Conservation (phyloP, 169 alveolate genomes). For the Plasmodium cynomolgi region DNA sequence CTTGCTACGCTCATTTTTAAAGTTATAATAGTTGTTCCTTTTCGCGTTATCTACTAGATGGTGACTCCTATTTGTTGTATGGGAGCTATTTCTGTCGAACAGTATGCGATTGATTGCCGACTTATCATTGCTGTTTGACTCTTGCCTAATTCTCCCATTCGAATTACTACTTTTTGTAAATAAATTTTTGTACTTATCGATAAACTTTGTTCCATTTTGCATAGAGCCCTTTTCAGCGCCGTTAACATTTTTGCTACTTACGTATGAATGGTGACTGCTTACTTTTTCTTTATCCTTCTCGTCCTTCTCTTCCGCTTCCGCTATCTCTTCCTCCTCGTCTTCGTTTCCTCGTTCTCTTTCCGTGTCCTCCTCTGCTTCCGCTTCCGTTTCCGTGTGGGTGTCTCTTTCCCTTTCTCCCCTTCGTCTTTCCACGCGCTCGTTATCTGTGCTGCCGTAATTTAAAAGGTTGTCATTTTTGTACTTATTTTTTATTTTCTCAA, state of each 20-base stretch:
- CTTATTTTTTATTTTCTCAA: constrained; percentile 55
- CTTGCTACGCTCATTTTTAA: constrained; percentile 14
- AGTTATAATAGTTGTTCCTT: not conserved
- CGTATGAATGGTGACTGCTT: constrained; percentile 7
- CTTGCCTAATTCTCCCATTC: constrained; percentile 22
- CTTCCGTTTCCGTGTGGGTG: not conserved
- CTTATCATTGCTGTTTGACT: constrained; percentile 1
- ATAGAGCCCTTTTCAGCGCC: constrained; percentile 17
- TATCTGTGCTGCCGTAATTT: constrained; percentile 50
- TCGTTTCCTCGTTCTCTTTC: not conserved
- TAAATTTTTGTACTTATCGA: constrained; percentile 9
- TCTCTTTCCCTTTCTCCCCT: constrained; percentile 4
- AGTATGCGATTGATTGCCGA: not conserved
- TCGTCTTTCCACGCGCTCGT: not conserved
- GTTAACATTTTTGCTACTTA: constrained; percentile 17
- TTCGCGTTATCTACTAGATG: constrained; percentile 14
- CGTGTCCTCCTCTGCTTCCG: not conserved
- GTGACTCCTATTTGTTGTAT: not conserved
- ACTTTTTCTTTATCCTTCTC: constrained; percentile 1
- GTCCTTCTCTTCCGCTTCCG: not conserved
- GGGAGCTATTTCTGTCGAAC: constrained; percentile 27
- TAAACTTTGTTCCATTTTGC: constrained; percentile 18
- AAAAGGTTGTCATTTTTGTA: constrained; percentile 42
- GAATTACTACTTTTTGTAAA: not conserved
- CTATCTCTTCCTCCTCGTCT: not conserved